Conservation (phyloP, 768 basidiomycete genomes). For the Antrodiella citrinella region DNA sequence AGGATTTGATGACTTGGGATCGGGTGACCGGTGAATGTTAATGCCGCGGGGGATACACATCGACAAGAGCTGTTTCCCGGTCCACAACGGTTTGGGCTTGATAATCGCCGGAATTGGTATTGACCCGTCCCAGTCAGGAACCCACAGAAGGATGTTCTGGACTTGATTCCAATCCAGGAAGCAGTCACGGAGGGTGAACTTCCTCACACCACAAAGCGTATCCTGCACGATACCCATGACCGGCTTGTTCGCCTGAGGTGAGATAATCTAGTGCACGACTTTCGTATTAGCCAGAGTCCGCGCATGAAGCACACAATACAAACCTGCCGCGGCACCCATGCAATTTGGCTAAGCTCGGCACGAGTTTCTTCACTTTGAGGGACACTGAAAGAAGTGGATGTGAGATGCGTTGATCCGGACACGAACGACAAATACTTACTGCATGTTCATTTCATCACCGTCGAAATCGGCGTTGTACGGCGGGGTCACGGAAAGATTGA, state of each 20-base stretch:
- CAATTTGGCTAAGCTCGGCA: slow-evolving; percentile 95
- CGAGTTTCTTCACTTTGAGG: slow-evolving; percentile 98
- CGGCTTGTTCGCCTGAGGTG: slow-evolving; percentile 98
- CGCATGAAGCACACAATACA: slow-evolving; percentile 10
- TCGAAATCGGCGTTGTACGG: slow-evolving; percentile 99
- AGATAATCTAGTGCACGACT: slow-evolving; percentile 68
- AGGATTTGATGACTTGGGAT: slow-evolving; percentile 72
- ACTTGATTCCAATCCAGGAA: slow-evolving; percentile 95
- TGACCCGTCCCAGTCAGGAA: slow-evolving; percentile 93
- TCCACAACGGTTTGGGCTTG: slow-evolving; percentile 97
- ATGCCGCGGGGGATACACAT: slow-evolving; percentile 92
- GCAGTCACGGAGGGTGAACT: slow-evolving; percentile 91
- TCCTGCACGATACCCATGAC: slow-evolving; percentile 99
- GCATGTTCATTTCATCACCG: slow-evolving; percentile 99
- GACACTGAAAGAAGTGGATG: slow-evolving; percentile 49
- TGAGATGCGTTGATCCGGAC: background rate
- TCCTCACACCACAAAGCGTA: slow-evolving; percentile 94
- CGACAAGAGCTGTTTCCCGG: slow-evolving; percentile 92
- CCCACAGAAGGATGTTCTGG: slow-evolving; percentile 97
- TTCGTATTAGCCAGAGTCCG: background rate
- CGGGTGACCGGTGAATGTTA: slow-evolving; percentile 80
- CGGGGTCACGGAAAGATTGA: slow-evolving; percentile 96
- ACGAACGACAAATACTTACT: no score
- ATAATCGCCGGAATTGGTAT: slow-evolving; percentile 91
- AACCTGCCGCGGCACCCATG: slow-evolving; percentile 97